These are phyloP conservation scores for Nannizzia gypsea DNA, from an alignment of 2,329 filamentous ascomycete genomes.

Conservation along the genomic window DNA sequence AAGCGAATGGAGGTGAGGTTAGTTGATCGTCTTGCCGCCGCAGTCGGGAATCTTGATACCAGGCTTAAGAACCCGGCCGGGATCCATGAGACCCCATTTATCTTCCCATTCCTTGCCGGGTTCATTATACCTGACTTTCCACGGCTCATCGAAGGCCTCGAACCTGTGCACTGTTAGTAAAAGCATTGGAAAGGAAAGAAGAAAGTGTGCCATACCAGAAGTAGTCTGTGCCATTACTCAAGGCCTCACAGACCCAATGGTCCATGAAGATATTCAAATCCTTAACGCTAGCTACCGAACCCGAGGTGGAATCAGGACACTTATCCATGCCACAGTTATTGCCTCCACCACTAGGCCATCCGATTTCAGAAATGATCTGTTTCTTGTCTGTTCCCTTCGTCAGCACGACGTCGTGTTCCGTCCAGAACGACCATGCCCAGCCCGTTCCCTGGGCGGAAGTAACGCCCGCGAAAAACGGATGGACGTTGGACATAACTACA, in stretches of 20 bases:
- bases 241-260: constrained; percentile 68
- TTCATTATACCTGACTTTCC: constrained; percentile 69
- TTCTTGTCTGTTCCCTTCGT: constrained; percentile 50
- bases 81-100: constrained; percentile 86
- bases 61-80: constrained; percentile 68
- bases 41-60: constrained; percentile 83
- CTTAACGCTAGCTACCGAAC: constrained; percentile 64
- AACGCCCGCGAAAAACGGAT: constrained; percentile 86
- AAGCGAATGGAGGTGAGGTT: background rate
- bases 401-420: constrained; percentile 52
- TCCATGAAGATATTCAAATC: constrained; percentile 80
- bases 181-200: background rate
- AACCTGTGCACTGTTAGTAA: constrained; percentile 46
- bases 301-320: constrained; percentile 47
- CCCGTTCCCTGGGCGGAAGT: constrained; percentile 53
- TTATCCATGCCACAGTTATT: constrained; percentile 60
- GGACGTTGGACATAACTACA: constrained; percentile 90
- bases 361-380: constrained; percentile 80
- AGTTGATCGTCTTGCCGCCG: constrained; percentile 54
- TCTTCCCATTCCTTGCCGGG: constrained; percentile 72
- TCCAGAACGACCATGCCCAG: constrained; percentile 82
- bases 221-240: constrained; percentile 76
- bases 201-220: constrained; percentile 54
- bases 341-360: constrained; percentile 78
- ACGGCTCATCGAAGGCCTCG: constrained; percentile 90